These are phyloP conservation scores for Xylaria telfairii DNA, from an alignment of 495 filamentous ascomycete genomes.

Conservation along the genomic window DNA sequence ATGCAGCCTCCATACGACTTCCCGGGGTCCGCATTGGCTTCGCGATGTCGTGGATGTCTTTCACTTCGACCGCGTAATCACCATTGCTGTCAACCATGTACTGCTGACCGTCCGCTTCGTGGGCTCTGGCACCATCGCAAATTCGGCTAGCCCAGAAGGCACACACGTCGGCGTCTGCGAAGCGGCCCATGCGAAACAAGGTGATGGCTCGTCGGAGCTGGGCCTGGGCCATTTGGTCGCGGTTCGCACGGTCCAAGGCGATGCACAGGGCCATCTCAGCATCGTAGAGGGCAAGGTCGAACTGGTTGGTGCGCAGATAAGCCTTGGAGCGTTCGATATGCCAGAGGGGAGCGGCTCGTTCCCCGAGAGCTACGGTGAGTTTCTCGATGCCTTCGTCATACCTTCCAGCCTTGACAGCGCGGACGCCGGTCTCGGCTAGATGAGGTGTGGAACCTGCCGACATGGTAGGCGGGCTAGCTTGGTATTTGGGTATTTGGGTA, in stretches of 20 bases:
- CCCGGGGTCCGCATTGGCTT: conserved; percentile 22
- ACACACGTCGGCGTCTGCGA: conserved; percentile 77
- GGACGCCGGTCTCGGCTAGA: conserved; percentile 47
- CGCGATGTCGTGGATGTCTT: conserved; percentile 35
- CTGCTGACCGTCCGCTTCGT: conserved; percentile 48
- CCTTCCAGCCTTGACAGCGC: conserved; percentile 68
- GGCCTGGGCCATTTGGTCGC: conserved; percentile 78
- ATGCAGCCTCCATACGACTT: conserved; percentile 30
- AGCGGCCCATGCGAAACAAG: conserved; percentile 71
- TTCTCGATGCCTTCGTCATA: conserved; percentile 70
- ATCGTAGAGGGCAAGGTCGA: conserved; percentile 71
- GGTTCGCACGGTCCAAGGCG: conserved; percentile 74
- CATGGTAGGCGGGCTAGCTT: conserved; percentile 19
- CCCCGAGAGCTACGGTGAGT: conserved; percentile 76
- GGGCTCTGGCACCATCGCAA: conserved; percentile 49
- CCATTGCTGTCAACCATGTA: conserved; percentile 47
- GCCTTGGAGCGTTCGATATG: conserved; percentile 88
- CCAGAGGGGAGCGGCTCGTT: conserved; percentile 76
- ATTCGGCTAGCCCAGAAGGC: conserved; percentile 69
- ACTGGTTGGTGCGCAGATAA: conserved; percentile 65
- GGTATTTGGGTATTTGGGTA: background rate
- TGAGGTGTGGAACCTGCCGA: conserved; percentile 34
- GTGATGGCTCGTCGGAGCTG: conserved; percentile 83
- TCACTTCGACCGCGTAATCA: conserved; percentile 42
- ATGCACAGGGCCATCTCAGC: conserved; percentile 76